Base-by-base conservation (phyloP, 805 yeast genomes). In the Candida rishiriensis region DNA sequence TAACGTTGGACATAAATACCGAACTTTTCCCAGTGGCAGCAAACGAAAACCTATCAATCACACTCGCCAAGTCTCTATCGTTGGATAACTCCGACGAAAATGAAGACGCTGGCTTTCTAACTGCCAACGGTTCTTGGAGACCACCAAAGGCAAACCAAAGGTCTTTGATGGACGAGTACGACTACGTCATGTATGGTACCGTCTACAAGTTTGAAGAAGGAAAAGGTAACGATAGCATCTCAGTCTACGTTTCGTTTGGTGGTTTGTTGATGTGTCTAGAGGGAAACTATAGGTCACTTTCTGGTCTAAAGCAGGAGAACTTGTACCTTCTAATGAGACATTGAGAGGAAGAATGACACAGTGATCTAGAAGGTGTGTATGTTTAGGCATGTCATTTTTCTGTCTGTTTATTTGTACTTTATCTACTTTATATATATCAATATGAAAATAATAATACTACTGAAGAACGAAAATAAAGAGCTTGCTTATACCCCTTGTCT, bases 161-260 rank as follows among this genome's bases (percentile, higher is more conserved):
- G 60, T 78, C 95, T 6, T 74, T 91, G 57, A 96, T 97, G 53
- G 97, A 91, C 64, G 98, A 93, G 61, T 91, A 89, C 70, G 98
- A 91, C 65, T 93, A 93, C 59, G 98, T 93, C 53, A 91, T 93
- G 98, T 82, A 90, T 64, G 99, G 99, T 43, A 89, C 96, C 7
- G 95, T 93, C 38, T 93, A 93, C 73, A 90, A 91, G 65, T 93
- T 93, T 61, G 97, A 91, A 64, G 99, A 93, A 69, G 78, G 78
- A 52, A 69, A 71, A 53, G 70, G 68, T 46, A 21, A 21, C 26
- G 87, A 82, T 59, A 72, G 71, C 52, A 85, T 88, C 67, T 83
- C 95, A 16, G 96, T 91, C 18, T 93, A 88, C 63, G 87, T 88
- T 46, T 91, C 98, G 3, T 93, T 90, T 64, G 99, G 99, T 44